A percentile compares a stretch with the other conserved stretches of the same genome.
phyloP scores from a whole-genome alignment of 1,284 basidiomycete genomes.

The Uromyces viciae-fabae region DNA sequence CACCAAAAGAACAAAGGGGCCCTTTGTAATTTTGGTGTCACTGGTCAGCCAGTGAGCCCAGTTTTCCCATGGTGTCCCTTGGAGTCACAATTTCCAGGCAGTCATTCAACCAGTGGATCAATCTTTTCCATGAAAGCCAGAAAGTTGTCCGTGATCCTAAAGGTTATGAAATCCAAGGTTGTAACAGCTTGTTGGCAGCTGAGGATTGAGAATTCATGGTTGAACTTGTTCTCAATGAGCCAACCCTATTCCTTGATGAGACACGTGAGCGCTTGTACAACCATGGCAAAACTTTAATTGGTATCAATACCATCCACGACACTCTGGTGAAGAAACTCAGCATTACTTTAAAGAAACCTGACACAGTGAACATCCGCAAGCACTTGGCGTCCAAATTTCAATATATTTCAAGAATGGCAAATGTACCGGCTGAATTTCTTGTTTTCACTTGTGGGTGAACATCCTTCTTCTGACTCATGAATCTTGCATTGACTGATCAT shows the following conservation, averaged over 20 bases:
- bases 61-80: too few species aligned
- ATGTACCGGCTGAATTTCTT: neutral
- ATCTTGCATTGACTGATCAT: neutral
- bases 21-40: too few species aligned
- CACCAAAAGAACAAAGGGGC: too few species aligned
- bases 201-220: neutral
- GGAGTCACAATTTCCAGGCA: neutral
- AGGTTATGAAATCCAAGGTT: neutral
- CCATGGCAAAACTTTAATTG: neutral
- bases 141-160: constrained; percentile 2
- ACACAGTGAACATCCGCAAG: neutral
- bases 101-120: constrained; percentile 5
- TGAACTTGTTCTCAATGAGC: neutral
- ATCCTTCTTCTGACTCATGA: neutral
- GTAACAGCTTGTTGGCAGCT: neutral
- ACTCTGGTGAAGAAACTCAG: neutral
- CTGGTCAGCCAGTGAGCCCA: too few species aligned
- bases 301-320: neutral
- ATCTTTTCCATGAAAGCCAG: neutral
- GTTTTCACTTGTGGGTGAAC: constrained; percentile 13
- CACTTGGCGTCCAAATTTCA: neutral
- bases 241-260: constrained; percentile 9
- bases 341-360: constrained; percentile 15
- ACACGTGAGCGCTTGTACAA: neutral
- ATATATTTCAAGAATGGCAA: neutral